Percentiles rank a stretch among this genome's conserved stretches.
Evolutionary conservation across 768 basidiomycete genomes (phyloP).

Genomic region (Boletus speciosus): DNA sequence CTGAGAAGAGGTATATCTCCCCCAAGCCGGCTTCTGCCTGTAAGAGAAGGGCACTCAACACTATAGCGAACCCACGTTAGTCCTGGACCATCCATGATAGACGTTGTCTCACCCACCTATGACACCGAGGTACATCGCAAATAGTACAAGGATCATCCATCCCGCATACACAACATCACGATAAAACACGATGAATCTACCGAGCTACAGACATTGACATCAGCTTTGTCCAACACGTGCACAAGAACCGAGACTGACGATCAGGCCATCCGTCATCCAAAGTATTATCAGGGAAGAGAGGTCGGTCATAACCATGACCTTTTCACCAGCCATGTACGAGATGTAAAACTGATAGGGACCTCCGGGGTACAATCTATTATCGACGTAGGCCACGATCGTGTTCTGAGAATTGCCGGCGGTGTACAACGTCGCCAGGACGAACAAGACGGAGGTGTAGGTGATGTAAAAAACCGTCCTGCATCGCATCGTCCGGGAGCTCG

Average conservation of each 20-base stretch:
- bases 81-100: background rate
- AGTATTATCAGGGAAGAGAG: constrained; percentile 23
- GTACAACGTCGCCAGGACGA: constrained; percentile 27
- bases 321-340: constrained; percentile 24
- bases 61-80: constrained; percentile 2
- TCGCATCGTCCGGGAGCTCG: background rate
- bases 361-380: constrained; percentile 27
- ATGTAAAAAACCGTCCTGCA: constrained; percentile 27
- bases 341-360: constrained; percentile 26
- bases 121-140: constrained; percentile 24
- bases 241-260: constrained; percentile 16
- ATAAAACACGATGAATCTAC: constrained; percentile 25
- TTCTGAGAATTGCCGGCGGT: constrained; percentile 28
- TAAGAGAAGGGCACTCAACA: constrained; percentile 20
- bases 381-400: constrained; percentile 28
- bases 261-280: constrained; percentile 30
- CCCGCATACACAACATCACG: constrained; percentile 15
- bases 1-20: constrained; percentile 21
- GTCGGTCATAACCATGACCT: constrained; percentile 23
- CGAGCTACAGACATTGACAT: constrained; percentile 11
- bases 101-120: constrained; percentile 13
- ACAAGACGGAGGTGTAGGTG: constrained; percentile 25
- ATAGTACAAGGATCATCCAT: constrained; percentile 26
- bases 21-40: constrained; percentile 14
- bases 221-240: background rate